phyloP scores from a whole-genome alignment of 805 yeast genomes.

The Saturnispora sanitii region DNA sequence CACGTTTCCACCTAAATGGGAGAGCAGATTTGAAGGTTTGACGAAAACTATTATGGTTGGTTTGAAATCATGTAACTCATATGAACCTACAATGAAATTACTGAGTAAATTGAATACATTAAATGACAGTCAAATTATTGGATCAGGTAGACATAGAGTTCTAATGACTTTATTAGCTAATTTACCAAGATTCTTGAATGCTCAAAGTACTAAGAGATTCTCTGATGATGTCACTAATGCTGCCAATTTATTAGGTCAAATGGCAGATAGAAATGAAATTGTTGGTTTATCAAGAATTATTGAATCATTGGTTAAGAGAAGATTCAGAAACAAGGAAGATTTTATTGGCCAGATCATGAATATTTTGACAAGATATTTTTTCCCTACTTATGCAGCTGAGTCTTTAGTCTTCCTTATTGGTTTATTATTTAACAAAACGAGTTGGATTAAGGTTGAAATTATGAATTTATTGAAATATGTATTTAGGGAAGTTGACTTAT shows the following conservation, averaged over 20 bases:
- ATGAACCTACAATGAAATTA: constrained; percentile 65
- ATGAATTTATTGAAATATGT: constrained; percentile 65
- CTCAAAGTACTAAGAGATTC: constrained; percentile 51
- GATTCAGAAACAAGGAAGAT: constrained; percentile 86
- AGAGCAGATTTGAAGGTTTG: constrained; percentile 83
- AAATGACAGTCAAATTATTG: constrained; percentile 67
- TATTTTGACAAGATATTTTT: constrained; percentile 56
- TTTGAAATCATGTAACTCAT: constrained; percentile 67
- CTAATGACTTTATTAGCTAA: constrained; percentile 67
- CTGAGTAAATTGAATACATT: constrained; percentile 61
- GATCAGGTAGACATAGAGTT: constrained; percentile 58
- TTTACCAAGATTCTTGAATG: constrained; percentile 76
- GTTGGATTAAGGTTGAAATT: constrained; percentile 76
- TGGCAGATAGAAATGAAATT: constrained; percentile 50
- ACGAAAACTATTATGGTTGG: constrained; percentile 77
- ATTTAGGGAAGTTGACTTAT: constrained; percentile 69
- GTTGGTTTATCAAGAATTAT: constrained; percentile 57
- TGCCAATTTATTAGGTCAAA: constrained; percentile 45
- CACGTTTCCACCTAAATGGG: constrained; percentile 93
- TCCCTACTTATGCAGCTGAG: constrained; percentile 67
- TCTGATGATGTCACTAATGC: constrained; percentile 40
- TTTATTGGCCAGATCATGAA: constrained; percentile 73
- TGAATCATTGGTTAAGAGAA: constrained; percentile 62
- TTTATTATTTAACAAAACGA: constrained; percentile 59
- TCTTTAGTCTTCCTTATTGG: constrained; percentile 70